phyloP scores from a whole-genome alignment of 805 yeast genomes.

The Candida montana region DNA sequence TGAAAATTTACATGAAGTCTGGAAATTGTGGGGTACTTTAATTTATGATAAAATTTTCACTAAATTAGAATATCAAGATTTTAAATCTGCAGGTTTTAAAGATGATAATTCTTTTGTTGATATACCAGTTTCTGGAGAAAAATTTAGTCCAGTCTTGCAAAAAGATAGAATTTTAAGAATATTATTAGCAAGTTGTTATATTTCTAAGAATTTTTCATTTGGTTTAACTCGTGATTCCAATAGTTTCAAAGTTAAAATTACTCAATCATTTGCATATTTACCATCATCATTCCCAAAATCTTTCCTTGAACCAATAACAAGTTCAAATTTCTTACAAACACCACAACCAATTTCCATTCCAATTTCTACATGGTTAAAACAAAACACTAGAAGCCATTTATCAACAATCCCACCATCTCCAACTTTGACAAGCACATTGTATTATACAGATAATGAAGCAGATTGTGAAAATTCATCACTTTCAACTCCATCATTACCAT shows the following conservation, averaged over 20 bases:
- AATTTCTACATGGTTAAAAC: constrained; percentile 11
- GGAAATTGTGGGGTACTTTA: constrained; percentile 82
- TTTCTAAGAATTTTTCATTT: constrained; percentile 48
- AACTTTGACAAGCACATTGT: constrained; percentile 7
- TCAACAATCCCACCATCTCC: constrained; percentile 14
- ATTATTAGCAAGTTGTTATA: constrained; percentile 41
- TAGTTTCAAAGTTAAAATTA: constrained; percentile 15
- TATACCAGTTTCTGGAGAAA: constrained; percentile 58
- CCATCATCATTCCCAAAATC: constrained; percentile 2
- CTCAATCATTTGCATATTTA: constrained; percentile 3
- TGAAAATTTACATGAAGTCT: constrained; percentile 67
- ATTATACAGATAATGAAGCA: constrained; percentile 15
- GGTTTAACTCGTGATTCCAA: constrained; percentile 46
- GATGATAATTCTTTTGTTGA: constrained; percentile 49
- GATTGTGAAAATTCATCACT: constrained; percentile 16
- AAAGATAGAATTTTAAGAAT: constrained; percentile 48
- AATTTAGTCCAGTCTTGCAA: constrained; percentile 36
- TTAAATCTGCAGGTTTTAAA: constrained; percentile 51
- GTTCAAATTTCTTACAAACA: constrained; percentile 5
- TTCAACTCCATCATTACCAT: constrained; percentile 11
- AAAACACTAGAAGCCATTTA: constrained; percentile 4
- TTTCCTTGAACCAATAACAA: constrained; percentile 7
- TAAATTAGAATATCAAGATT: constrained; percentile 47
- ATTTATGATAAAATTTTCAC: constrained; percentile 63
- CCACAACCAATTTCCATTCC: constrained; percentile 8